Conservation (phyloP, 2,329 filamentous ascomycete genomes). For the Exophiala sp. region DNA sequence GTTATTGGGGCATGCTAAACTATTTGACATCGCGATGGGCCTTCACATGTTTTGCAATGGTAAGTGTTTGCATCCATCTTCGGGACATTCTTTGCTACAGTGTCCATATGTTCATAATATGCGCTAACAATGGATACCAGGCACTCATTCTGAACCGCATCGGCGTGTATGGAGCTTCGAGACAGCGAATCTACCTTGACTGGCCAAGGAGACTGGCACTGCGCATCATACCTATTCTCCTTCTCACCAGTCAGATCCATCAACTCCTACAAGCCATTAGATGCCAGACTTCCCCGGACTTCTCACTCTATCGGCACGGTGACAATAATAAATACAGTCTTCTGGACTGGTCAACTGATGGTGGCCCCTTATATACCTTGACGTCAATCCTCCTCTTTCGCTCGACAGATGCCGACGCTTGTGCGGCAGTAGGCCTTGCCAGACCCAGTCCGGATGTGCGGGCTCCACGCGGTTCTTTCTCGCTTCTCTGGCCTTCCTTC, state of each 20-base stretch:
- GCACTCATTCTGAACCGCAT: constrained; percentile 85
- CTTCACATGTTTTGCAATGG: constrained; percentile 74
- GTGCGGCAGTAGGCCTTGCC: constrained; percentile 67
- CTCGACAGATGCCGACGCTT: constrained; percentile 68
- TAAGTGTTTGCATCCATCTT: constrained; percentile 26
- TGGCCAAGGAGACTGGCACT: constrained; percentile 67
- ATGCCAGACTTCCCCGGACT: constrained; percentile 78
- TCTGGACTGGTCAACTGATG: constrained; percentile 64
- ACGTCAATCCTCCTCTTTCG: constrained; percentile 68
- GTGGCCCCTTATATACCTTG: constrained; percentile 63
- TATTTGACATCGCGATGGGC: constrained; percentile 93
- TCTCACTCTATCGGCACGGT: constrained; percentile 63
- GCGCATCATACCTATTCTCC: constrained; percentile 63
- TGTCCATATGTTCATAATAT: constrained; percentile 25
- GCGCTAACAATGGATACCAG: constrained; percentile 34
- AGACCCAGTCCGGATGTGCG: constrained; percentile 47
- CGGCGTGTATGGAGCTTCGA: constrained; percentile 84
- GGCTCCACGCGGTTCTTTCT: constrained; percentile 69
- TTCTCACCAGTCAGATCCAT: constrained; percentile 64
- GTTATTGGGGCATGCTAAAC: constrained; percentile 77
- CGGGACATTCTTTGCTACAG: constrained; percentile 15
- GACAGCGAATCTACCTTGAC: constrained; percentile 68
- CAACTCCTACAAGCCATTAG: constrained; percentile 75
- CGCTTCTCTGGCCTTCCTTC: constrained; percentile 52
- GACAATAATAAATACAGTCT: constrained; percentile 59